Percentiles rank a stretch among this genome's conserved stretches.
These are phyloP conservation scores for Emergomyces orientalis DNA, from an alignment of 2,329 filamentous ascomycete genomes.

Conservation along the genomic window DNA sequence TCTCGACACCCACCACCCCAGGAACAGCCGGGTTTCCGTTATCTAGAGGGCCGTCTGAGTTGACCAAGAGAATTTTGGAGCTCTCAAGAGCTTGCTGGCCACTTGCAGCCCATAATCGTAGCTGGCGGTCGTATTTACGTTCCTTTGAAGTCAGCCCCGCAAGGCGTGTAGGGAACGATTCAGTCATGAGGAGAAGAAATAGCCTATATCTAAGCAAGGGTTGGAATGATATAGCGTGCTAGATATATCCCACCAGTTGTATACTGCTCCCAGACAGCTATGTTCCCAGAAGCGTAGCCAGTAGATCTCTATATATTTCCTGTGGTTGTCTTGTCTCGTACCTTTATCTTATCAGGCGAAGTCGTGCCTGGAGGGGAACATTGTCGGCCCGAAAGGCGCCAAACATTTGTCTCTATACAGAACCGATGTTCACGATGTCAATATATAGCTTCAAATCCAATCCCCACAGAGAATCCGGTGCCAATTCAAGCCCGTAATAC, in stretches of 20 bases:
- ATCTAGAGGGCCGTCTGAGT: slow-evolving; percentile 47
- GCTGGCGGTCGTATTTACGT: slow-evolving; percentile 85
- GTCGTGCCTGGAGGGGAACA: neutral
- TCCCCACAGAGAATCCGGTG: neutral
- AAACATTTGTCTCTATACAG: neutral
- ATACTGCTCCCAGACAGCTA: neutral
- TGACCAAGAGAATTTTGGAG: slow-evolving; percentile 82
- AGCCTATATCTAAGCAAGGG: neutral
- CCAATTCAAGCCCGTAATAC: neutral
- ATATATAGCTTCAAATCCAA: no score
- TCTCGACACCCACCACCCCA: slow-evolving; percentile 82
- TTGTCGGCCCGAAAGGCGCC: neutral
- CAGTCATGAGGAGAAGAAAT: slow-evolving; percentile 23
- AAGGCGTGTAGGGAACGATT: slow-evolving; percentile 28
- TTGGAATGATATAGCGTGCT: neutral
- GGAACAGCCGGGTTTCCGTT: slow-evolving; percentile 43
- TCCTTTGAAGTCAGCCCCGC: slow-evolving; percentile 51
- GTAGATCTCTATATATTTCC: neutral
- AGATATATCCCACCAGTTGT: neutral
- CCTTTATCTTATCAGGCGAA: neutral
- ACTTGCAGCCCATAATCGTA: slow-evolving; percentile 87
- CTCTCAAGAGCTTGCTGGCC: slow-evolving; percentile 86
- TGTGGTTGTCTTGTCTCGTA: no score
- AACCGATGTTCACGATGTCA: no score
- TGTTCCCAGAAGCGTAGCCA: neutral